phyloP scores from a whole-genome alignment of 805 yeast species.

The Candida boidinii region DNA sequence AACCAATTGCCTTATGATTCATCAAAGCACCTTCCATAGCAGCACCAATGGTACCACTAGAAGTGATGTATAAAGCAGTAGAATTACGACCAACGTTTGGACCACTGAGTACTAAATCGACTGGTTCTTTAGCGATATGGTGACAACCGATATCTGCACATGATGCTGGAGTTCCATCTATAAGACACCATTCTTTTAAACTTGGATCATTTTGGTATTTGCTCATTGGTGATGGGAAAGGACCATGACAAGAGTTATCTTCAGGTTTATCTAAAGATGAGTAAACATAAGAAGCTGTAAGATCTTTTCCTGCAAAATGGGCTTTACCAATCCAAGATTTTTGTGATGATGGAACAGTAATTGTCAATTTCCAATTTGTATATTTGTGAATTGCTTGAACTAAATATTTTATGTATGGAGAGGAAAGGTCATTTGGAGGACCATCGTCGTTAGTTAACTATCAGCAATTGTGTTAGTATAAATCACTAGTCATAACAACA shows the following conservation, averaged over 20 bases:
- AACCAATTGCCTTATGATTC: constrained; percentile 64
- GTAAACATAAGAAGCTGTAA: constrained; percentile 58
- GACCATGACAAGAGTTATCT: constrained; percentile 58
- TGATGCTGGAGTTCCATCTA: constrained; percentile 95
- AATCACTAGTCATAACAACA: too few relatives aligned
- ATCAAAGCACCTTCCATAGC: constrained; percentile 87
- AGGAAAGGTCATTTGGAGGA: constrained; percentile 68
- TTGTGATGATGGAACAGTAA: constrained; percentile 78
- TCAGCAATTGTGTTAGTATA: too few relatives aligned
- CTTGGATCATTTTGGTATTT: constrained; percentile 27
- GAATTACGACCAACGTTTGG: constrained; percentile 96
- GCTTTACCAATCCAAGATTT: constrained; percentile 98
- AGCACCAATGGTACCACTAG: constrained; percentile 95
- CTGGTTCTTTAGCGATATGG: constrained; percentile 52
- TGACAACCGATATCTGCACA: constrained; percentile 87
- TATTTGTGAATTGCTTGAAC: constrained; percentile 54
- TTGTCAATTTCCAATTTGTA: constrained; percentile 80
- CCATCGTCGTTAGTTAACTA: constrained; percentile 95
- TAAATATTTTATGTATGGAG: constrained; percentile 80
- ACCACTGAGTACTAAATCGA: constrained; percentile 87
- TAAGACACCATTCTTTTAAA: constrained; percentile 72
- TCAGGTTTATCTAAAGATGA: constrained; percentile 34
- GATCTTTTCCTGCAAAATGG: constrained; percentile 72
- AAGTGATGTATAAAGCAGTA: constrained; percentile 76
- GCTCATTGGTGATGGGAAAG: constrained; percentile 45